Conservation (phyloP, 78 protist species). For the Bigelowiella natans region DNA sequence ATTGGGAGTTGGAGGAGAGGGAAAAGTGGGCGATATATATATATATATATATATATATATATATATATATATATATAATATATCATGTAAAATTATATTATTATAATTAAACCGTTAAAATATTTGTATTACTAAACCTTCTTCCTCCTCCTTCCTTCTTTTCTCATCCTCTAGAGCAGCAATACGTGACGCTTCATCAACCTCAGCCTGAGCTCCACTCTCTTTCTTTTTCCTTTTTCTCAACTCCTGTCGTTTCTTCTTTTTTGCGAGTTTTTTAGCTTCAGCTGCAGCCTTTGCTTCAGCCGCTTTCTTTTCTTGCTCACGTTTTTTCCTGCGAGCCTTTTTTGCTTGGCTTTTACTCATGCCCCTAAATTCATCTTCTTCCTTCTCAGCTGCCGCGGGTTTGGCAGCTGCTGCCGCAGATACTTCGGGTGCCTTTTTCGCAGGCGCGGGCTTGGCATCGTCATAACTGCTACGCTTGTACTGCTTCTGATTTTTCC, state of each 20-base stretch:
- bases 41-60: not conserved
- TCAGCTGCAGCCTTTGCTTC: not conserved
- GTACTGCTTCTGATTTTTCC: not conserved
- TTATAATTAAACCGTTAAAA: no score
- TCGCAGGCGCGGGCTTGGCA: not conserved
- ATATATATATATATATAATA: not conserved
- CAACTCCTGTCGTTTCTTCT: no score
- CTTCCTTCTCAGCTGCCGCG: not conserved
- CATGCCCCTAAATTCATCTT: not conserved
- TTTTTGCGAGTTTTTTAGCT: not conserved
- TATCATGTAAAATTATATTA: no score
- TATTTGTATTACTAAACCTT: no score
- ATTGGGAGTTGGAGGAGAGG: no score
- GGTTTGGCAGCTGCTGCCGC: not conserved
- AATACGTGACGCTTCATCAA: not conserved
- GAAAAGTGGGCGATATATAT: no score
- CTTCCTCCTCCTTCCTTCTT: not conserved
- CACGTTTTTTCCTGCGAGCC: not conserved
- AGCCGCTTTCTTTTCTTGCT: not conserved
- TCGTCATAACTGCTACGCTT: not conserved
- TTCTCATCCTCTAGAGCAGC: not conserved
- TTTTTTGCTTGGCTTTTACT: not conserved
- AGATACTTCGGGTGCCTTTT: not conserved
- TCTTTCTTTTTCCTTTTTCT: not conserved
- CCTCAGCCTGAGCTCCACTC: not conserved